Base-by-base conservation (phyloP, 1,284 basidiomycete genomes). In the Moesziomyces parantarcticus region DNA sequence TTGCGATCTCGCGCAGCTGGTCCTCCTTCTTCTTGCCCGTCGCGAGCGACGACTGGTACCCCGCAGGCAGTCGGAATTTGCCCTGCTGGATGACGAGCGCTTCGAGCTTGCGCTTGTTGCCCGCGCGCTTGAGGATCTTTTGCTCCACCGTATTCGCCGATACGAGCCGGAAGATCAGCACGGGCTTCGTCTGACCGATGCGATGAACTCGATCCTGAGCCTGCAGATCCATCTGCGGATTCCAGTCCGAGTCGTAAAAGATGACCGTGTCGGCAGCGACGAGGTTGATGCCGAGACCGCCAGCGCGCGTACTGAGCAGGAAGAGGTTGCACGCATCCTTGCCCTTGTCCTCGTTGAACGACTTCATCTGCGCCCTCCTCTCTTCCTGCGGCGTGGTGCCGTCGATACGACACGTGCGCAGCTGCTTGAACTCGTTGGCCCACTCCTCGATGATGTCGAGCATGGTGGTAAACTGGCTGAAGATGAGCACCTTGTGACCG, bases 131-230 rank as follows among this genome's bases (percentile, higher is more conserved):
- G 87, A 97, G 90, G 77, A 97, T 94, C 83, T 90, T 91, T 45
- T 91, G 92, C 86, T 98, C 95, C 69, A 97, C 88, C 1, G 94
- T 97, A 84, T 94, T 81, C 10, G 76, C 67, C 2, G 77, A 68
- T 34, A 97, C 90, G 0, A 97, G 87, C 39, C 94, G 89, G 86
- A 94, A 97, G 58, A 97, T 77, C n/a, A 84, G 66, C 10, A 78
- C 76, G 14, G 81, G 79, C 29, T 87, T 90, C 20, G 90, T 95
- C 85, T 97, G 95, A 2, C 95, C 95, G 61, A 98, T 98, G 8
- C 95, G 90, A 84, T 98, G 95, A 0, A 93, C 95, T 34, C 95
- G 89, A 80, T 97, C 96, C 84, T 96, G 93, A 0, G 96, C 96
- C 84, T 99, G 95, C 5, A 94, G 87, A 75, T 99, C 96, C 90